Percentiles rank a stretch among this genome's conserved stretches.
Evolutionary conservation across 1,139 yeast species (phyloP).

Genomic region (Pichia sp.): DNA sequence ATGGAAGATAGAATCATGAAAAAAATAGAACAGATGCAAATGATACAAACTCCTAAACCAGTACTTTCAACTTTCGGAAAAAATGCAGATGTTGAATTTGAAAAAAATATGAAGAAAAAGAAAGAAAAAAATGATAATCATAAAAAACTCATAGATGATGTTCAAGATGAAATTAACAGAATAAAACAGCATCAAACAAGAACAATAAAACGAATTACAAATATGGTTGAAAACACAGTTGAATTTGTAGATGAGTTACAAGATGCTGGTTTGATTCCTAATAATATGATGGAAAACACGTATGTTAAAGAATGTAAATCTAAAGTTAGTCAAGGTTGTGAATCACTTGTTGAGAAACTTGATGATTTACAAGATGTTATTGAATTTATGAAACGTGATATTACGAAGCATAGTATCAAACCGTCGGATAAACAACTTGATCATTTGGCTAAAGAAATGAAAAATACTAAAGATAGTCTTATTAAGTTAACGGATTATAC

Average conservation of each 20-base stretch:
- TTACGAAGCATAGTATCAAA: conserved; percentile 84
- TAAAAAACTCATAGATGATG: conserved; percentile 38
- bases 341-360: conserved; percentile 63
- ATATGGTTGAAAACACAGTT: conserved; percentile 40
- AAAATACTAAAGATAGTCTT: conserved; percentile 48
- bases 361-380: conserved; percentile 91
- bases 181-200: conserved; percentile 44
- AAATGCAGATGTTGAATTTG: conserved; percentile 10
- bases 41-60: neutral
- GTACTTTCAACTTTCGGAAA: neutral
- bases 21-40: conserved; percentile 29
- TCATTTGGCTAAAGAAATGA: conserved; percentile 59
- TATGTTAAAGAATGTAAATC: conserved; percentile 76
- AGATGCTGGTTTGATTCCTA: conserved; percentile 37
- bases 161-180: conserved; percentile 34
- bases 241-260: conserved; percentile 45
- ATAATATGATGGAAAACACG: conserved; percentile 47
- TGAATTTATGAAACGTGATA: conserved; percentile 86
- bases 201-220: conserved; percentile 39
- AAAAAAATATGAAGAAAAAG: conserved; percentile 12
- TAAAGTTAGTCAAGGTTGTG: conserved; percentile 73
- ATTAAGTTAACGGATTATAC: conserved; percentile 56
- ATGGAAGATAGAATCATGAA: conserved; percentile 28
- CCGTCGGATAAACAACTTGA: conserved; percentile 71
- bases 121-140: conserved; percentile 20